Conservation (phyloP, 495 filamentous ascomycete species). For the Lasiosphaeris hirsuta region DNA sequence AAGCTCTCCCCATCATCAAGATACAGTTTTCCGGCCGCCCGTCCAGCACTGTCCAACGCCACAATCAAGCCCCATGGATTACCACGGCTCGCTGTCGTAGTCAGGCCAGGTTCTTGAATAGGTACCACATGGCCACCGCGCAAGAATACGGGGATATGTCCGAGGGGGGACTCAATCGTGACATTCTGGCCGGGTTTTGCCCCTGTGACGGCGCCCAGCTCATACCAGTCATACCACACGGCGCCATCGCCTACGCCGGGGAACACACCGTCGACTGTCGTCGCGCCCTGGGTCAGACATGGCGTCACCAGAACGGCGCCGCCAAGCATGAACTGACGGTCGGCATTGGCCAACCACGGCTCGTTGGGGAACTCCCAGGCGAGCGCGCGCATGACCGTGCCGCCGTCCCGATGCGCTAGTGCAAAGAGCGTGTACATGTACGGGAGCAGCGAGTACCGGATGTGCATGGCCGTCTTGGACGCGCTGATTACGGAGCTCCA, state of each 20-base stretch:
- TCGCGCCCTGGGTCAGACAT: conserved; percentile 63
- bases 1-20: conserved; percentile 82
- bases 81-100: conserved; percentile 59
- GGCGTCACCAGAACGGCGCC: conserved; percentile 67
- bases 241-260: conserved; percentile 58
- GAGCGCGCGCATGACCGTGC: conserved; percentile 76
- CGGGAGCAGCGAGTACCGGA: conserved; percentile 70
- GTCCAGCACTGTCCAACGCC: conserved; percentile 54
- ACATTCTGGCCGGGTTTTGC: conserved; percentile 59
- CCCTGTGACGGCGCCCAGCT: conserved; percentile 48
- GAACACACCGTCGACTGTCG: conserved; percentile 70
- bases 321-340: conserved; percentile 78
- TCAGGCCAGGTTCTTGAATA: conserved; percentile 67
- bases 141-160: conserved; percentile 75
- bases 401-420: conserved; percentile 62
- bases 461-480: conserved; percentile 63
- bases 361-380: conserved; percentile 84
- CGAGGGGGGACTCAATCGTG: conserved; percentile 70
- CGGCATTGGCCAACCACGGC: conserved; percentile 60
- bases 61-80: conserved; percentile 70
- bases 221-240: conserved; percentile 86
- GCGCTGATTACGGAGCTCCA: conserved; percentile 71
- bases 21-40: conserved; percentile 67
- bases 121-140: conserved; percentile 69
- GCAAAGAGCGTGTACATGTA: conserved; percentile 83